Evolutionary conservation across 805 yeast species (phyloP), one percentile per base, ranked within the genome.

Genomic region (Ogataea degrootiae): DNA sequence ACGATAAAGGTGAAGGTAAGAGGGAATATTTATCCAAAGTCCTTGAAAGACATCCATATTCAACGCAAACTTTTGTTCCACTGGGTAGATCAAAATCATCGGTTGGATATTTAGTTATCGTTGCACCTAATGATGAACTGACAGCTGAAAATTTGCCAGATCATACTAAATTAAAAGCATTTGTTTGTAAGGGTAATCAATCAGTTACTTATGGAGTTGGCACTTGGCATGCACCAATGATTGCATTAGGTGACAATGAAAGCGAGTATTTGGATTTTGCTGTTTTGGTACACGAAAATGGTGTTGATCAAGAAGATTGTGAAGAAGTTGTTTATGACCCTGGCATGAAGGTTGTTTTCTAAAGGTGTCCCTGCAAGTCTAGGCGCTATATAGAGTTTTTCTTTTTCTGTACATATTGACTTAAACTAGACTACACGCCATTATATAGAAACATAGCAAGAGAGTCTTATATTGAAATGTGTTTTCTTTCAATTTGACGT

Each of bases 171-270:
- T 57, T 83, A 11, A 74, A 71, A 53, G 96, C 96, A 0, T 91
- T 90, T 58, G 54, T 80, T 6, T 87, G 91, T 54, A 75, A 69
- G 46, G 96, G 96, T 0, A 83, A 87, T 62, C 96, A 90, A 60
- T 87, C 96, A 0, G 89, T 91, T 4, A 91, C 97, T 0, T 90
- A 90, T 63, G 95, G 90, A 0, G 79, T 76, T 12, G 88, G 85
- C 1, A 79, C 84, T 5, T 91, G 98, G 98, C 98, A 91, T 63
- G 96, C 97, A 0, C 97, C 98, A 3, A 91, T 91, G 98, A 84
- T 92, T 21, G 92, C 88, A 2, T 64, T 89, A 9, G 84, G 82
- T 34, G 80, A 77, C 23, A 69, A 70, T 5, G 51, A 77, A 23
- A 69, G 70, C 5, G 51, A 43, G 5, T 51, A 58, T 35, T 68